phyloP scores from a whole-genome alignment of 2,329 filamentous ascomycete species.

The Dactylonectria estremocensis region DNA sequence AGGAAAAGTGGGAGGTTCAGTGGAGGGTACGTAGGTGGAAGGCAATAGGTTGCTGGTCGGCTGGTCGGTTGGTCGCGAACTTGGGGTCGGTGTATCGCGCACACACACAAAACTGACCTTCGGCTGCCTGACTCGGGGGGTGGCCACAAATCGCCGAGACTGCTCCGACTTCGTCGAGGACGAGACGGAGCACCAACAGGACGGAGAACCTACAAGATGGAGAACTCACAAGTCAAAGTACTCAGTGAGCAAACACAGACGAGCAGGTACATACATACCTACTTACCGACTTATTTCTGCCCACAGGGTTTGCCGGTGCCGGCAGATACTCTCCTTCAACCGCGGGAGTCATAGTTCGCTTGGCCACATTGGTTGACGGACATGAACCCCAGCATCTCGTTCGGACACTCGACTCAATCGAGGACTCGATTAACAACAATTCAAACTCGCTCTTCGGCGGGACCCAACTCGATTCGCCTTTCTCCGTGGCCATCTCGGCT shows the following conservation, averaged over 20 bases:
- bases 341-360: neutral
- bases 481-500: slow-evolving; percentile 14
- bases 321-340: slow-evolving; percentile 10
- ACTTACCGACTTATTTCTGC: neutral
- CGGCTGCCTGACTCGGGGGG: slow-evolving; percentile 13
- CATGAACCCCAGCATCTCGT: slow-evolving; percentile 15
- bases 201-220: neutral
- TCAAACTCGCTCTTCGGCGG: slow-evolving; percentile 7
- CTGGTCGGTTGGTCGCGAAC: neutral
- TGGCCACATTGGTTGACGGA: slow-evolving; percentile 3
- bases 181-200: neutral
- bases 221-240: neutral
- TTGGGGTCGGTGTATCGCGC: slow-evolving; percentile 17
- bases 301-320: slow-evolving; percentile 11
- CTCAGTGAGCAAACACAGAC: neutral
- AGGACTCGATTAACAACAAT: neutral
- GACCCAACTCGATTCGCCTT: slow-evolving; percentile 1
- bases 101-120: neutral
- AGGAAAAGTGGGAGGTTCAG: neutral
- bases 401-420: slow-evolving; percentile 13
- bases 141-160: slow-evolving; percentile 14
- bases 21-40: neutral
- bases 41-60: neutral
- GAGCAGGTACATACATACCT: neutral
- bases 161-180: neutral